A percentile compares a stretch with the other conserved stretches of the same genome.
phyloP scores from a whole-genome alignment of 306 rosid genomes.

The Citrullus amarus region DNA sequence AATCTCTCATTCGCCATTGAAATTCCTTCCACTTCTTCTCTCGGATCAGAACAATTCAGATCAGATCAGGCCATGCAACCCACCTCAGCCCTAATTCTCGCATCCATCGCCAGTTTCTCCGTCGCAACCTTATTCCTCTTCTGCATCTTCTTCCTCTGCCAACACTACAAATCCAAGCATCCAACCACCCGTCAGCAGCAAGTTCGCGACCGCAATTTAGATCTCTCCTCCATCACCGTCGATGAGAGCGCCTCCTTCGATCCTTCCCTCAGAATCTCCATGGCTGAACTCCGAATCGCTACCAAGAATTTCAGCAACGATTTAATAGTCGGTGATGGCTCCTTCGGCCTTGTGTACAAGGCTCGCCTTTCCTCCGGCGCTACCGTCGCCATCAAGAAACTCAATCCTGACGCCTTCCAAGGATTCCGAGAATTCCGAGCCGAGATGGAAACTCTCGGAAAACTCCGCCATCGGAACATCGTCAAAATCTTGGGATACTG shows the following conservation, averaged over 20 bases:
- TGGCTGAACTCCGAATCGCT: conserved; percentile 50
- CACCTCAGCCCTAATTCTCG: not conserved
- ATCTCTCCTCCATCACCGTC: conserved; percentile 9
- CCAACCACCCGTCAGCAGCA: not conserved
- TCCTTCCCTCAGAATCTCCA: conserved; percentile 48
- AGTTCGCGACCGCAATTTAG: not conserved
- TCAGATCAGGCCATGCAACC: not conserved
- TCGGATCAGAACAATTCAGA: not conserved
- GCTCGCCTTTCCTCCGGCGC: conserved; percentile 59
- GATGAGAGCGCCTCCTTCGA: conserved; percentile 63
- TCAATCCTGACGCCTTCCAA: conserved; percentile 78
- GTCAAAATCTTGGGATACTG: conserved; percentile 73
- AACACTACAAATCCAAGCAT: not conserved
- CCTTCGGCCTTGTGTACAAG: conserved; percentile 84
- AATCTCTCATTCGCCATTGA: not conserved
- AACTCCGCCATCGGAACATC: conserved; percentile 53
- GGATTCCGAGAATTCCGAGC: conserved; percentile 91
- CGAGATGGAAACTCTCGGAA: conserved; percentile 82
- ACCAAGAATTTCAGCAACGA: conserved; percentile 57
- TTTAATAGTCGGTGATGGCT: conserved; percentile 78
- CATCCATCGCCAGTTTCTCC: not conserved
- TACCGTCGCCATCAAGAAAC: conserved; percentile 73
- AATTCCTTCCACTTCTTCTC: not conserved
- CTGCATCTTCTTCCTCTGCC: not conserved
- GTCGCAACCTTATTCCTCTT: not conserved